These are phyloP conservation scores for Aureobasidium pullulans DNA, from an alignment of 2,329 filamentous ascomycete genomes.

Conservation along the genomic window DNA sequence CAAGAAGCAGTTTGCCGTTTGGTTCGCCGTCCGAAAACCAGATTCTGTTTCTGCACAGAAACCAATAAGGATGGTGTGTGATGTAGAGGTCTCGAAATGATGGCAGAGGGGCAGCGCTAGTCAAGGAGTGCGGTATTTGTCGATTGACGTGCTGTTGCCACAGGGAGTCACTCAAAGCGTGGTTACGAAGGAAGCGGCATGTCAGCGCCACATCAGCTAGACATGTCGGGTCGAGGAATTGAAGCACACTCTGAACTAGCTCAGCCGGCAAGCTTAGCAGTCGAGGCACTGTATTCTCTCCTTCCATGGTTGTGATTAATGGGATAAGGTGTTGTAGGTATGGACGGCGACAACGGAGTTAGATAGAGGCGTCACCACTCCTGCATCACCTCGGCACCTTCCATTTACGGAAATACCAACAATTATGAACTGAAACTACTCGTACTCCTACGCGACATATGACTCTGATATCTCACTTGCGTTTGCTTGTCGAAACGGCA, in stretches of 20 bases:
- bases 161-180: slow-evolving; percentile 58
- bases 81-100: slow-evolving; percentile 66
- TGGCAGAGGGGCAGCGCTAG: slow-evolving; percentile 48
- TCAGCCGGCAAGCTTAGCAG: slow-evolving; percentile 63
- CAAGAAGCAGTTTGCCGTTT: slow-evolving; percentile 66
- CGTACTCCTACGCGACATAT: not conserved
- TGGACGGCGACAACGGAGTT: slow-evolving; percentile 1
- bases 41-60: slow-evolving; percentile 68
- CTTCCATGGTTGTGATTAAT: slow-evolving; percentile 6
- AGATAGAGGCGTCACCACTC: slow-evolving; percentile 1
- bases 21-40: slow-evolving; percentile 77
- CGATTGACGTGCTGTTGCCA: slow-evolving; percentile 66
- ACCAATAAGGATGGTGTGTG: slow-evolving; percentile 76
- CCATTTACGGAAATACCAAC: not conserved
- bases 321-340: not conserved
- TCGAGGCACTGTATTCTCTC: not conserved
- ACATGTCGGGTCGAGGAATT: slow-evolving; percentile 56
- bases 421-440: not conserved
- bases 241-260: slow-evolving; percentile 64
- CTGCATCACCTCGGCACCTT: slow-evolving; percentile 4
- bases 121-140: slow-evolving; percentile 55
- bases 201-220: slow-evolving; percentile 54
- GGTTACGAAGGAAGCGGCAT: slow-evolving; percentile 52
- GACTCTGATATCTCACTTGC: not conserved
- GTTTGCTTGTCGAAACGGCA: too few relatives aligned